Evolutionary conservation across 2,329 filamentous ascomycete species (phyloP).

Genomic region (Leptographium radiaticola): DNA sequence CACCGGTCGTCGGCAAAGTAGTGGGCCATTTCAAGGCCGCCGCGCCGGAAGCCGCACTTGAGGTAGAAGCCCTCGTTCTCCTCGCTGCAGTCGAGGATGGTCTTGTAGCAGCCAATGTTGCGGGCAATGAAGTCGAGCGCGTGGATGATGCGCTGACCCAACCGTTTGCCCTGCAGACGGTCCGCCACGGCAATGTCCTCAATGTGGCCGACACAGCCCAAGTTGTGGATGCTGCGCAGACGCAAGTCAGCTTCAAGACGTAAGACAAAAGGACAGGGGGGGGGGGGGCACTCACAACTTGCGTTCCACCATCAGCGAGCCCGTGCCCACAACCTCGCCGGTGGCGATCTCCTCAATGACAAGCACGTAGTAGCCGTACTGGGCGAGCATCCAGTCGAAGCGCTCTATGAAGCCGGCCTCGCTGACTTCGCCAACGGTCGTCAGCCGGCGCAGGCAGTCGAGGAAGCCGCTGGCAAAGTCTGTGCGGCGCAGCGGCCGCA

Average conservation of each 20-base stretch:
- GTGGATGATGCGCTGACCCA: conserved; percentile 85
- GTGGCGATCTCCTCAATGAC: conserved; percentile 62
- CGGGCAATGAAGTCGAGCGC: conserved; percentile 81
- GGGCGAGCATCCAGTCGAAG: conserved; percentile 67
- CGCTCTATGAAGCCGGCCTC: conserved; percentile 63
- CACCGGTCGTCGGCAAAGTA: conserved; percentile 52
- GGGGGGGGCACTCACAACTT: conserved; percentile 58
- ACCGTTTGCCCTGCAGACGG: conserved; percentile 94
- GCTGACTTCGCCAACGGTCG: conserved; percentile 78
- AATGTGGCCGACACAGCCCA: conserved; percentile 83
- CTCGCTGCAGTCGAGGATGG: conserved; percentile 91
- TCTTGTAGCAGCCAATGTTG: conserved; percentile 91
- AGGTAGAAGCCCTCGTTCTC: conserved; percentile 95
- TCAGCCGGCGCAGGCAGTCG: conserved; percentile 81
- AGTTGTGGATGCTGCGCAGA: conserved; percentile 53
- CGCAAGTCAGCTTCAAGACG: background rate
- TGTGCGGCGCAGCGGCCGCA: conserved; percentile 64
- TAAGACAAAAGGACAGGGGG: background rate
- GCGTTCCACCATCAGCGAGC: conserved; percentile 79
- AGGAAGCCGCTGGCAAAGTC: conserved; percentile 80
- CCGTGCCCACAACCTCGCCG: conserved; percentile 70
- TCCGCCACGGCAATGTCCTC: conserved; percentile 94
- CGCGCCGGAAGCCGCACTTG: conserved; percentile 90
- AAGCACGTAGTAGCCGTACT: conserved; percentile 73
- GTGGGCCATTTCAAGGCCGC: conserved; percentile 92